Percentiles rank a stretch among this genome's conserved stretches.
Evolutionary conservation across 495 filamentous ascomycete species (phyloP).

Genomic region (Daldinia loculata): DNA sequence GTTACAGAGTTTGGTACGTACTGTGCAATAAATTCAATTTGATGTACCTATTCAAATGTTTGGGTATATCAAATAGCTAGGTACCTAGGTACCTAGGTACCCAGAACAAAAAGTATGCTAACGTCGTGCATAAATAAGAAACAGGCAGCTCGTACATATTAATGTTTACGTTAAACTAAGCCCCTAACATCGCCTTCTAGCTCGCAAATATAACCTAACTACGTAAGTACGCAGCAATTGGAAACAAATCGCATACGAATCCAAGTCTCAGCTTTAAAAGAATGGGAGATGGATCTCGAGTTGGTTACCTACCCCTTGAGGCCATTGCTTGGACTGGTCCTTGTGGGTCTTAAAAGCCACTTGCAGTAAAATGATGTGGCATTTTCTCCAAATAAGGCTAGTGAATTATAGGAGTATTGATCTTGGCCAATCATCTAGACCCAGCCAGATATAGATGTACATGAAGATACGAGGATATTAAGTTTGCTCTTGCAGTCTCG

Average conservation of each 20-base stretch:
- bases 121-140: not conserved
- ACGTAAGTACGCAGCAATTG: not conserved
- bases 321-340: not conserved
- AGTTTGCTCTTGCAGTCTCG: not conserved
- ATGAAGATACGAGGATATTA: not conserved
- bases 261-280: slow-evolving; percentile 1
- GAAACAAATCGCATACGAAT: slow-evolving; percentile 1
- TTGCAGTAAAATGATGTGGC: not conserved
- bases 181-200: not conserved
- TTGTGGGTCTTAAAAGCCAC: not conserved
- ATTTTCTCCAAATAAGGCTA: not conserved
- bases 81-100: not conserved
- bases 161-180: not conserved
- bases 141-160: not conserved
- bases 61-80: no score
- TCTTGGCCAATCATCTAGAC: not conserved
- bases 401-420: not conserved
- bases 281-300: not conserved
- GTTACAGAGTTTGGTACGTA: not conserved
- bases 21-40: not conserved
- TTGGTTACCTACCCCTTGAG: not conserved
- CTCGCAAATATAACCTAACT: not conserved
- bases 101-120: not conserved
- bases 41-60: not conserved
- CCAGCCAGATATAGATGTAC: not conserved